Evolutionary conservation across 257 asterid species (phyloP).

Genomic region (Perilla frutescens): DNA sequence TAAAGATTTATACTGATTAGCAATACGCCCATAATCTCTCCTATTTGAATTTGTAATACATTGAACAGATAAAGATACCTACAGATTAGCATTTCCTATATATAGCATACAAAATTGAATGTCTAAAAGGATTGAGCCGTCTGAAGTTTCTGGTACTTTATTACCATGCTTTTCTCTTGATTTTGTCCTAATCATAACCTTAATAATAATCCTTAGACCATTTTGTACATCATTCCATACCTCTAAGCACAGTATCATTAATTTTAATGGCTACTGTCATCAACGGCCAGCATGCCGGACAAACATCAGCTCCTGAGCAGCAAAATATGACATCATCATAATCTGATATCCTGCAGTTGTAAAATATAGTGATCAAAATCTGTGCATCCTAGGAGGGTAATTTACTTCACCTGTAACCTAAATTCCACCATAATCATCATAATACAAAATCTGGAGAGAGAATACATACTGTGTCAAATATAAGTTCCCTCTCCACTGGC

Average conservation of each 20-base stretch:
- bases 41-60: neutral
- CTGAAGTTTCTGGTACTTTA: neutral
- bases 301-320: slow-evolving; percentile 95
- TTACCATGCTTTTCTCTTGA: slow-evolving; percentile 1
- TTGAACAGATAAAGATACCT: neutral
- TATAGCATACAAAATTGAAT: neutral
- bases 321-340: slow-evolving; percentile 96
- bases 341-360: slow-evolving; percentile 75
- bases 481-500: slow-evolving; percentile 84
- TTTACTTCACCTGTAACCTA: slow-evolving; percentile 7
- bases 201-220: slow-evolving; percentile 16
- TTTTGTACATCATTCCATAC: slow-evolving; percentile 44
- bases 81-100: neutral
- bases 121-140: neutral
- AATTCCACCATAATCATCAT: neutral
- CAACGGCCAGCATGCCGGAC: slow-evolving; percentile 92
- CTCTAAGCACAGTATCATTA: slow-evolving; percentile 89
- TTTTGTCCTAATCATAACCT: slow-evolving; percentile 10
- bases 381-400: slow-evolving; percentile 15
- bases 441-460: slow-evolving; percentile 12
- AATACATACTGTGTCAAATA: slow-evolving; percentile 85
- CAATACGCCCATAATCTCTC: neutral
- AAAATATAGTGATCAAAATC: slow-evolving; percentile 19
- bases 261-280: slow-evolving; percentile 94
- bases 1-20: neutral